These are phyloP conservation scores for Fonsecaea monophora DNA, from an alignment of 2,329 filamentous ascomycete species.

Conservation along the genomic window DNA sequence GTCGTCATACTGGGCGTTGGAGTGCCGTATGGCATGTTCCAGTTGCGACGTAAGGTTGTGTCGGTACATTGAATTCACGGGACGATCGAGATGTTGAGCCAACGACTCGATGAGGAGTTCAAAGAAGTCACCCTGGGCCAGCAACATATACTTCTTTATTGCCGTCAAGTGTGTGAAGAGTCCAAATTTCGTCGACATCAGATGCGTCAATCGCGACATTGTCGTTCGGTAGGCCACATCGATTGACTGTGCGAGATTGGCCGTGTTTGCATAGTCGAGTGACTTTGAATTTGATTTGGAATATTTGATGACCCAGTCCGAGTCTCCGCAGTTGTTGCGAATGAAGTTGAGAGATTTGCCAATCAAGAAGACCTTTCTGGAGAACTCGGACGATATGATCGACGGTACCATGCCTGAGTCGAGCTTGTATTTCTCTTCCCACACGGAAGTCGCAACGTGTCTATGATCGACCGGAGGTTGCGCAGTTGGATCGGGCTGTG, in stretches of 20 bases:
- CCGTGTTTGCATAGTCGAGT: constrained; percentile 83
- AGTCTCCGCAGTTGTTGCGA: constrained; percentile 90
- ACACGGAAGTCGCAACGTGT: constrained; percentile 78
- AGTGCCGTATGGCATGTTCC: constrained; percentile 95
- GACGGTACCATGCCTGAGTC: constrained; percentile 86
- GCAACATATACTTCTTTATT: constrained; percentile 90
- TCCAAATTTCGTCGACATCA: constrained; percentile 96
- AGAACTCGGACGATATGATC: constrained; percentile 92
- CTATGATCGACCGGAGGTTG: constrained; percentile 58
- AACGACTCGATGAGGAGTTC: constrained; percentile 96
- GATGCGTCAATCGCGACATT: constrained; percentile 89
- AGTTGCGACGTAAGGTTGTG: constrained; percentile 97
- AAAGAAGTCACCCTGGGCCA: constrained; percentile 97
- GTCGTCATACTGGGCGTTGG: constrained; percentile 94
- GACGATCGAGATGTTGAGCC: constrained; percentile 87
- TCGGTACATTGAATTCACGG: constrained; percentile 94
- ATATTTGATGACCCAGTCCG: constrained; percentile 93
- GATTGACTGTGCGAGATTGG: constrained; percentile 88
- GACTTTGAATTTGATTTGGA: constrained; percentile 92
- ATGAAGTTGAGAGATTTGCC: constrained; percentile 99
- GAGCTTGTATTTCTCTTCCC: constrained; percentile 96
- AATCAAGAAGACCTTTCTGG: constrained; percentile 94
- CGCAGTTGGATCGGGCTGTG: constrained; percentile 71
- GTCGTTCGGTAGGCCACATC: constrained; percentile 98
- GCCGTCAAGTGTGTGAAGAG: constrained; percentile 90